Conservation (phyloP, 2,329 filamentous ascomycete species). For the Pezicula carpinea region DNA sequence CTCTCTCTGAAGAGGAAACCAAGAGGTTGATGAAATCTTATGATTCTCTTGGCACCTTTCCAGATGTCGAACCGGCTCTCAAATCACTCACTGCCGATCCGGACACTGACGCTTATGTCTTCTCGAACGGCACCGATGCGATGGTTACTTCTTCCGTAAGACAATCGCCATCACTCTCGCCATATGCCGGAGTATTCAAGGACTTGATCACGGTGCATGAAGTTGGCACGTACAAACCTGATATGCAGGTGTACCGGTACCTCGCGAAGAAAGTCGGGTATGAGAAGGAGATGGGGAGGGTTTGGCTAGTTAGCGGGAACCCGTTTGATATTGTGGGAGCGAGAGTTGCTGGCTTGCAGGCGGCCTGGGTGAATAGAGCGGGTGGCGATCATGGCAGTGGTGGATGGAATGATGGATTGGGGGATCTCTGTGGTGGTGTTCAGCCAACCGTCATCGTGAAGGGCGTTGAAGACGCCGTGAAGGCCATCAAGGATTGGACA, state of each 20-base stretch:
- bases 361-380: conserved; percentile 62
- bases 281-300: conserved; percentile 34
- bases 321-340: conserved; percentile 70
- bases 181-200: conserved; percentile 41
- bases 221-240: conserved; percentile 59
- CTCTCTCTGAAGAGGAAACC: conserved; percentile 39
- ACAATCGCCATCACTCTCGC: conserved; percentile 49
- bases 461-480: not conserved
- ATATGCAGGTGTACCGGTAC: conserved; percentile 55
- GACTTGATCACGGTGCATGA: conserved; percentile 59
- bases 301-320: conserved; percentile 70
- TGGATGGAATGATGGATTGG: conserved; percentile 63
- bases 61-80: conserved; percentile 55
- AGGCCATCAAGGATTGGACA: not conserved
- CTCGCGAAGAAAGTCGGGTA: conserved; percentile 19
- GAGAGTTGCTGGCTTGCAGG: conserved; percentile 53
- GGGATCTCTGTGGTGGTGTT: conserved; percentile 35
- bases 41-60: conserved; percentile 58
- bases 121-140: conserved; percentile 62
- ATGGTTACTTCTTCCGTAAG: conserved; percentile 60
- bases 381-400: conserved; percentile 31
- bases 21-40: conserved; percentile 57
- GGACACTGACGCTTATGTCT: conserved; percentile 50
- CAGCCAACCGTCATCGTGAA: not conserved
- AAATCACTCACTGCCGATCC: conserved; percentile 34